Evolutionary conservation across 176 grass and related monocot species (phyloP).

Genomic region (Pharus latifolius): DNA sequence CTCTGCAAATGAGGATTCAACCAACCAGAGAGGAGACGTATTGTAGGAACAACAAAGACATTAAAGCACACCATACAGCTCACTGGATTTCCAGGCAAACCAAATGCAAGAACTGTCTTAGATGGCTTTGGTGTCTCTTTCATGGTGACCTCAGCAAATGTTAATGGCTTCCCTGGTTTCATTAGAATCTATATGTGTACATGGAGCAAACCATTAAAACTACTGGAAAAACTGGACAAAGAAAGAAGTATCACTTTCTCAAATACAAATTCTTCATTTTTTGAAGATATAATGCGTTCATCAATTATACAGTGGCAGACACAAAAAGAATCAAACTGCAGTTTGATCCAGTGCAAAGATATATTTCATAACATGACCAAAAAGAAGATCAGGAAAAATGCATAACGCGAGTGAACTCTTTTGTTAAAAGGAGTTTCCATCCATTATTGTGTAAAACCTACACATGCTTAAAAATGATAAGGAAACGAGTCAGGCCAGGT

Average conservation of each 20-base stretch:
- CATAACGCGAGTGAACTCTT: too few species aligned
- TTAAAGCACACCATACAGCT: conserved; percentile 95
- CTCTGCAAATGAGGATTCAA: conserved; percentile 67
- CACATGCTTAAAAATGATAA: too few species aligned
- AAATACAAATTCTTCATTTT: neutral
- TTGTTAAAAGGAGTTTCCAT: too few species aligned
- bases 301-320: neutral
- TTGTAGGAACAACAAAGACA: conserved; percentile 79
- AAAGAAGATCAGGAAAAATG: too few species aligned
- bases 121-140: conserved; percentile 34
- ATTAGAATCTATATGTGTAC: conserved; percentile 46
- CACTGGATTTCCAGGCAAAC: conserved; percentile 97
- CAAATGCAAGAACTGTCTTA: conserved; percentile 74
- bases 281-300: neutral
- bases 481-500: too few species aligned
- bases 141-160: conserved; percentile 50
- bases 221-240: neutral
- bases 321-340: neutral
- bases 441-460: too few species aligned
- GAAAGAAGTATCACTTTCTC: neutral
- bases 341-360: too few species aligned
- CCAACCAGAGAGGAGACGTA: conserved; percentile 68
- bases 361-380: too few species aligned
- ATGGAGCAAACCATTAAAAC: neutral
- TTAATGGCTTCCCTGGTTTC: conserved; percentile 94